Evolutionary conservation across 2,329 filamentous ascomycete species (phyloP), one percentile per base, ranked within the genome.

Genomic region (Hortaea sp.): DNA sequence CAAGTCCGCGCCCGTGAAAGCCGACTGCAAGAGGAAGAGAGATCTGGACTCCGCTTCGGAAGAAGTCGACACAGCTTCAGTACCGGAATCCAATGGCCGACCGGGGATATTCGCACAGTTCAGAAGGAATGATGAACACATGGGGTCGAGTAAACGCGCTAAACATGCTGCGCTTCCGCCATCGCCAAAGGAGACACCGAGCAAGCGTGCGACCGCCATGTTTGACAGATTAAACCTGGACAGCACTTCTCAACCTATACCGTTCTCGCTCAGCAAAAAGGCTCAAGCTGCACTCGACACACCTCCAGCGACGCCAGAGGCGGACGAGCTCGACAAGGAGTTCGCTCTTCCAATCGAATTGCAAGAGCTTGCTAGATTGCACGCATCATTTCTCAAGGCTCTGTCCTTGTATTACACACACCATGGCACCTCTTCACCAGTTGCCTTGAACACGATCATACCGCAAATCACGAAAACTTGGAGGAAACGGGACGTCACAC

Each of bases 321-420:
- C 49, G n/a, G 47, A 50, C 10, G 41, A 41, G 30, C 10, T 39
- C 20, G 46, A 54, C 7, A 47, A 52, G 20, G 42, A 52, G 38
- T 37, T 51, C 1, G 47, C 55, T 10, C 59, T 72, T 42, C 70
- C 71, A 4, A 50, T 54, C 34, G 66, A 68, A 49, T 59, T 74
- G 6, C 60, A 67, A 46, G 67, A 70, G 42, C 63, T 73, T 38
- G 63, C 67, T 42, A 55, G 59, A n/a, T 62, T 75, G 6, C 68
- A 74, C 53, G 63, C 64, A 6, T 69, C 71, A 32, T 73, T 75
- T 52, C 65, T 75, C 12, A 69, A 66, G 11, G 68, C 72, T n/a
- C 60, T 74, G 9, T 69, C 70, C 5, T 59, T 75, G 29, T 69
- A 74, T 53, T 72, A 69, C 51, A 68, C 72, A 13, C 72, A 75